Evolutionary conservation across 2,329 filamentous ascomycete species (phyloP), one percentile per base, ranked within the genome.

Genomic region (Aureobasidium sp.): DNA sequence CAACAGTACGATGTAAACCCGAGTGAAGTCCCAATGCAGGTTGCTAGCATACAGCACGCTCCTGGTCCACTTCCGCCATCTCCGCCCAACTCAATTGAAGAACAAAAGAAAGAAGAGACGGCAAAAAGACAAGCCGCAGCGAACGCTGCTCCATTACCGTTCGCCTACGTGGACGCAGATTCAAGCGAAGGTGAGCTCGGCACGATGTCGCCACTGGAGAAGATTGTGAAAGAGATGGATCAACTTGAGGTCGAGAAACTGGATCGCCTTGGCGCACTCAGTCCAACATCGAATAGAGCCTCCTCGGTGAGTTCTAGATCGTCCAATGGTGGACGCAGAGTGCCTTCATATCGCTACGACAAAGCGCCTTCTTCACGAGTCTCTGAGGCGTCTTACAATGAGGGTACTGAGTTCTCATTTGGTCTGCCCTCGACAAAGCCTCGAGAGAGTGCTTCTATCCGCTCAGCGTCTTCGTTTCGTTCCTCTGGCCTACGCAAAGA

Each of bases 1-100:
- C 93, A 97, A 74, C 94, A 99, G 73, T 97, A 96, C 72, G 92
- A 97, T 72, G 81, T 97, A 47, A 96, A 95, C 69, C 90, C 89
- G 9, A 75, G 67, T 46, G 72, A 73, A 26, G 86, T 87, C 8
- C 84, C 89, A 13, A 79, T 86, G 71, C 85, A 97, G 79, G 89
- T 97, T 32, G 87, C 88, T 65, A 92, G 92, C 71, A 88, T 94
- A 13, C 92, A 96, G 69, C 92, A 97, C 73, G 84, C 88, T 36
- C 90, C 91, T 26, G 86, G 88, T 65, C 81, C 88, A 32, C 82
- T 92, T 15, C 89, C 91, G 34, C 89, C 92, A 0, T 92, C 89
- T 1, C 90, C 91, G 13, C 90, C 91, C 1, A 89, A 92, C 44
- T 92, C 89, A 0, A 83, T 91, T 27, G 88, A 92, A 69, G 87